Evolutionary conservation across 257 asterid species (phyloP).

Genomic region (Leonotis leonurus): DNA sequence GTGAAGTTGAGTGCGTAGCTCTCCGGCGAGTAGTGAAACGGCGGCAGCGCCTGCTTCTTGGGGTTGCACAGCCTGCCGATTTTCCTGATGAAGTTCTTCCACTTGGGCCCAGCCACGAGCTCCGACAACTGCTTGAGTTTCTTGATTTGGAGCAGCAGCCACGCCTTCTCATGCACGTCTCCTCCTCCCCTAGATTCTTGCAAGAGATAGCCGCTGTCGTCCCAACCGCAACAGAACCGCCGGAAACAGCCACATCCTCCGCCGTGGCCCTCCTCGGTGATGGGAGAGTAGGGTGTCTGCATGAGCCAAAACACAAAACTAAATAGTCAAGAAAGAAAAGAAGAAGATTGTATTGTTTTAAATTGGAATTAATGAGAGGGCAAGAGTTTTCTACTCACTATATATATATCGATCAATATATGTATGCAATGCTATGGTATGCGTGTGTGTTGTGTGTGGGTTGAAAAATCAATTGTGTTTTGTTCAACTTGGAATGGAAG

Average conservation of each 20-base stretch:
- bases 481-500: background rate
- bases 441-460: constrained; percentile 16
- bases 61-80: constrained; percentile 29
- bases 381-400: background rate
- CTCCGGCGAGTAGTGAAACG: constrained; percentile 52
- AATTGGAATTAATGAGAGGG: too few species aligned
- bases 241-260: constrained; percentile 34
- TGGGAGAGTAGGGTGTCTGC: constrained; percentile 16
- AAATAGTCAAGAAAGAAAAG: background rate
- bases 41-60: constrained; percentile 12
- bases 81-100: constrained; percentile 42
- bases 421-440: too few species aligned
- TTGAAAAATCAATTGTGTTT: constrained; percentile 10
- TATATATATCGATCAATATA: background rate
- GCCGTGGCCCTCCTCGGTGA: constrained; percentile 9
- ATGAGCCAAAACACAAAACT: background rate
- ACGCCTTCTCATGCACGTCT: constrained; percentile 20
- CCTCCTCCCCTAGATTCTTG: constrained; percentile 5
- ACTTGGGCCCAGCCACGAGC: constrained; percentile 42
- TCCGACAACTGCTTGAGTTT: constrained; percentile 39
- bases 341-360: too few species aligned
- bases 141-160: constrained; percentile 25
- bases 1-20: constrained; percentile 69
- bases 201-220: constrained; percentile 14
- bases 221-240: constrained; percentile 22